These are phyloP conservation scores for Radiomyces spectabilis DNA, from an alignment of 192 early-diverging fungal genomes.

Conservation along the genomic window DNA sequence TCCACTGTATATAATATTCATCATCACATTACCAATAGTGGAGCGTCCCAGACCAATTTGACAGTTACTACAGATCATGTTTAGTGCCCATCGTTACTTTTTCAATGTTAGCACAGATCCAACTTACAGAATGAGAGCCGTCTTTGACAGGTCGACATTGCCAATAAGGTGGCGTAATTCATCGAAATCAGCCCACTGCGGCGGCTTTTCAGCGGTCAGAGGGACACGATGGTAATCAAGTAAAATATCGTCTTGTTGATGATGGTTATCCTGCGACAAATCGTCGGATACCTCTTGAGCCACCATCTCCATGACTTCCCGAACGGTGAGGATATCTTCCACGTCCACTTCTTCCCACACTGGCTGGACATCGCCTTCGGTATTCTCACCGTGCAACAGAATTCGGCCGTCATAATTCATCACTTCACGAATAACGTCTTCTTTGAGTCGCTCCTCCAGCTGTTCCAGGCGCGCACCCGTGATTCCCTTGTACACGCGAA, in stretches of 20 bases:
- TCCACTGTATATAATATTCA: too few species aligned
- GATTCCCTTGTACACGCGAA: slow-evolving; percentile 52
- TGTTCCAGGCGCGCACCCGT: slow-evolving; percentile 39
- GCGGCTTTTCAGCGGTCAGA: slow-evolving; percentile 50
- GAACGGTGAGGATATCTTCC: slow-evolving; percentile 43
- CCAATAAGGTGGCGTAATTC: slow-evolving; percentile 38
- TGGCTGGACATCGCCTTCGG: slow-evolving; percentile 33
- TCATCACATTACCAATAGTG: slow-evolving; percentile 39
- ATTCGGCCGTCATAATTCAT: slow-evolving; percentile 40
- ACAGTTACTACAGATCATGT: slow-evolving; percentile 40
- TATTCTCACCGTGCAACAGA: slow-evolving; percentile 44
- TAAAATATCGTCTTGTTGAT: neutral
- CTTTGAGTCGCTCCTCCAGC: slow-evolving; percentile 45
- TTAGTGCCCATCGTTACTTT: too few species aligned
- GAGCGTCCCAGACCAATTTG: slow-evolving; percentile 57
- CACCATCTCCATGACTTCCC: slow-evolving; percentile 39
- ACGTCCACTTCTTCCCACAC: slow-evolving; percentile 54
- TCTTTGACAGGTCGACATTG: slow-evolving; percentile 24
- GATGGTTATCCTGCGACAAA: neutral
- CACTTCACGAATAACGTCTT: slow-evolving; percentile 46
- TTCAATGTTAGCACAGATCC: too few species aligned
- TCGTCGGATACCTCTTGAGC: slow-evolving; percentile 19
- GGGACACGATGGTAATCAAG: slow-evolving; percentile 48
- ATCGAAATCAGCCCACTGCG: slow-evolving; percentile 48
- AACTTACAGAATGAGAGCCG: slow-evolving; percentile 43